Conservation (phyloP, 257 asterid genomes). For the Gentiana straminea region DNA sequence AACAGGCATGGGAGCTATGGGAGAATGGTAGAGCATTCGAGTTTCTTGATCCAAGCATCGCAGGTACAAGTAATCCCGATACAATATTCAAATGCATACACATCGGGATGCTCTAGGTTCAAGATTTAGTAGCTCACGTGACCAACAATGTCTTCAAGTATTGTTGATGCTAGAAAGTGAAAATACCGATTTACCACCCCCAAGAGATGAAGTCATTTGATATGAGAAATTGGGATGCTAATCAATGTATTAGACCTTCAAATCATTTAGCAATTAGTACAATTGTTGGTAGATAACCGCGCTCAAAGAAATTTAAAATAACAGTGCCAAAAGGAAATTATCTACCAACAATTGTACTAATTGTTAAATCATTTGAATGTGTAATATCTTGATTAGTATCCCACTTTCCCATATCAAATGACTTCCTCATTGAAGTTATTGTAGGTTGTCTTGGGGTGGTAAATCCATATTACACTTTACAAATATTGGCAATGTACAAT, state of each 20-base stretch:
- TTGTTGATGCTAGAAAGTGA: slow-evolving; percentile 67
- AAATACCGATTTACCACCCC: slow-evolving; percentile 34
- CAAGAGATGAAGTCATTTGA: slow-evolving; percentile 42
- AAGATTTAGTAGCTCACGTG: slow-evolving; percentile 49
- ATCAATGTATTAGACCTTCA: slow-evolving; percentile 36
- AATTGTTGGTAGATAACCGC: slow-evolving; percentile 44
- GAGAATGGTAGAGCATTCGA: slow-evolving; percentile 45
- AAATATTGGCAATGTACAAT: slow-evolving; percentile 1
- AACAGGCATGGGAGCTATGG: slow-evolving; percentile 85
- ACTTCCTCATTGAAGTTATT: slow-evolving; percentile 41
- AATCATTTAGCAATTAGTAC: slow-evolving; percentile 56
- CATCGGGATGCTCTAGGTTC: slow-evolving; percentile 68
- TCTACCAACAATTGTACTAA: slow-evolving; percentile 60
- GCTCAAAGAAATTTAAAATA: background rate
- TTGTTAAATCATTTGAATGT: slow-evolving; percentile 52
- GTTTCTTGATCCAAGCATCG: slow-evolving; percentile 39
- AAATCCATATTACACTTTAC: slow-evolving; percentile 41
- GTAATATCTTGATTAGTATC: slow-evolving; percentile 31
- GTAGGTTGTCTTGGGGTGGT: slow-evolving; percentile 67
- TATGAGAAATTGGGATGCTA: slow-evolving; percentile 31
- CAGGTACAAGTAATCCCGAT: slow-evolving; percentile 19
- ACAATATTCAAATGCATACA: slow-evolving; percentile 62
- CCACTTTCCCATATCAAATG: slow-evolving; percentile 33
- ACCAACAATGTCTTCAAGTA: slow-evolving; percentile 61
- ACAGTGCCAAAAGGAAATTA: slow-evolving; percentile 9